Conservation (phyloP, 495 filamentous ascomycete genomes). For the Cercophora scortea region DNA sequence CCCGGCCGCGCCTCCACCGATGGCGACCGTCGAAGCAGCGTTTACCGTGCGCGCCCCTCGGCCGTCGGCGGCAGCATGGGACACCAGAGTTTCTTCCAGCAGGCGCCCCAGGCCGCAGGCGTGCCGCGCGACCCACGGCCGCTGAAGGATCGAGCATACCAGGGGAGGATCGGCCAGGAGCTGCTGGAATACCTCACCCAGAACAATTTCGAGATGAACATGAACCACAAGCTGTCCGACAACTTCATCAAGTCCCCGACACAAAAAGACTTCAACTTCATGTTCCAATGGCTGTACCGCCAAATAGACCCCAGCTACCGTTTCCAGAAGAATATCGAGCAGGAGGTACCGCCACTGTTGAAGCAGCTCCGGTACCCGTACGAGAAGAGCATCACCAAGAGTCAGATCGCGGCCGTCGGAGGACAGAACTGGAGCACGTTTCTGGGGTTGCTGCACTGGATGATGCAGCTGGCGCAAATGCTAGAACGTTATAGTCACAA, state of each 20-base stretch:
- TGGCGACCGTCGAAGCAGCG: constrained; percentile 66
- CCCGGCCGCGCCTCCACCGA: constrained; percentile 38
- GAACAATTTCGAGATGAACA: constrained; percentile 93
- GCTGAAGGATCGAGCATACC: constrained; percentile 70
- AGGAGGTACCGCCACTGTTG: constrained; percentile 83
- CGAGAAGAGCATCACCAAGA: constrained; percentile 88
- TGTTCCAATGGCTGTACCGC: constrained; percentile 97
- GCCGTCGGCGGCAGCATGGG: constrained; percentile 44
- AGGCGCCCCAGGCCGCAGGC: constrained; percentile 67
- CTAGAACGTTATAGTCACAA: constrained; percentile 68
- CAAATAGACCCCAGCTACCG: constrained; percentile 88
- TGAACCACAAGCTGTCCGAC: constrained; percentile 81
- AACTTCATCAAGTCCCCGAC: constrained; percentile 90
- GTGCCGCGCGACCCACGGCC: constrained; percentile 84
- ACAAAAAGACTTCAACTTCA: constrained; percentile 92
- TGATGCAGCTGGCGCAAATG: constrained; percentile 94
- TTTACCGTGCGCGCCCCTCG: constrained; percentile 61
- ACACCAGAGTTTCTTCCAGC: constrained; percentile 88
- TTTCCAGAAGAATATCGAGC: constrained; percentile 86
- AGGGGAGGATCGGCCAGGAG: constrained; percentile 76
- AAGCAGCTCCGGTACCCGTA: constrained; percentile 93
- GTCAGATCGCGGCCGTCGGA: constrained; percentile 86
- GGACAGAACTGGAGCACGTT: constrained; percentile 95
- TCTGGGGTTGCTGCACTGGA: constrained; percentile 91
- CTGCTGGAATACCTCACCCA: constrained; percentile 83